Percentiles rank a stretch among this genome's conserved stretches.
Evolutionary conservation across 306 rosid genomes (phyloP).

Genomic region (Cercis canadensis): DNA sequence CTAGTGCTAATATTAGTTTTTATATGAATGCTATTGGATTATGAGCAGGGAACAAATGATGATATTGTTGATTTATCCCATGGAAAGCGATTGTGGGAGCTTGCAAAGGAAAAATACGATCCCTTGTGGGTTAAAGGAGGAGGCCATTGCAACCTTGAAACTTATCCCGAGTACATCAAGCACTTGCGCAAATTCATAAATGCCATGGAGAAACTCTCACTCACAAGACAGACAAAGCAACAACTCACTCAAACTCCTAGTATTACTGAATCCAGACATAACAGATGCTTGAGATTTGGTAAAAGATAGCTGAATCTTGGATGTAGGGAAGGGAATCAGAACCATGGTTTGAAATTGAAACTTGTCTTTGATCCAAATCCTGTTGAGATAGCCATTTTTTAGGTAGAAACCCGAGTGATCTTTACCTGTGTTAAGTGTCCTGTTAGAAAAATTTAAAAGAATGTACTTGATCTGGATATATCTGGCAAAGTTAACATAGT

Average conservation of each 20-base stretch:
- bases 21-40: no score
- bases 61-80: conserved; percentile 95
- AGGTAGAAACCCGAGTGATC: conserved; percentile 33
- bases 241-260: conserved; percentile 71
- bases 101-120: conserved; percentile 88
- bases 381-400: conserved; percentile 44
- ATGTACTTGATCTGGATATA: conserved; percentile 47
- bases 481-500: conserved; percentile 37
- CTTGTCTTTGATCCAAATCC: conserved; percentile 39
- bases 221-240: conserved; percentile 51
- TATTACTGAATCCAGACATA: conserved; percentile 77
- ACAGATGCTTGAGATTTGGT: conserved; percentile 90
- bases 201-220: conserved; percentile 83
- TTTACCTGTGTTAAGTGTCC: conserved; percentile 21
- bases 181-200: conserved; percentile 87
- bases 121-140: conserved; percentile 99
- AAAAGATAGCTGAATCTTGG: conserved; percentile 50
- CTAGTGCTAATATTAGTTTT: conserved; percentile 34
- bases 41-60: conserved; percentile 89
- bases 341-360: conserved; percentile 32
- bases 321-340: conserved; percentile 34
- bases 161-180: conserved; percentile 91
- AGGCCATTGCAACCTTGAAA: conserved; percentile 98
- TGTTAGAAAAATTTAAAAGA: conserved; percentile 13
- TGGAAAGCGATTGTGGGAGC: conserved; percentile 97